These are phyloP conservation scores for Cladophialophora chaetospira DNA, from an alignment of 2,329 filamentous ascomycete species.

Conservation along the genomic window DNA sequence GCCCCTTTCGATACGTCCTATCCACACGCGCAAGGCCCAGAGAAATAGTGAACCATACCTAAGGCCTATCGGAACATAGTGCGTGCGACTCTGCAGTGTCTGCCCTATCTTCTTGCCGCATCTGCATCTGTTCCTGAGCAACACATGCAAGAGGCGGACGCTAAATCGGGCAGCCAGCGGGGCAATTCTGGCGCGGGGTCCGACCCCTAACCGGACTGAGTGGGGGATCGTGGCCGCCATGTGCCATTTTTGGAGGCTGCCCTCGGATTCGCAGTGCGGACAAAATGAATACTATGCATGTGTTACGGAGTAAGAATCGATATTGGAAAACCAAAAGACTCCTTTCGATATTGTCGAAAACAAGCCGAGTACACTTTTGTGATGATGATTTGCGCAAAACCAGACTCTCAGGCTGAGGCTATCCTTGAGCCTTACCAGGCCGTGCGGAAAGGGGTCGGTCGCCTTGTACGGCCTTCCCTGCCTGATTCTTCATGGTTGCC, in stretches of 20 bases:
- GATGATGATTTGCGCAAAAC: too few species aligned
- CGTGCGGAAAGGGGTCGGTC: too few species aligned
- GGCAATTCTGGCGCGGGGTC: slow-evolving; percentile 3
- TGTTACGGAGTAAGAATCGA: not conserved
- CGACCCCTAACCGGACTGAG: not conserved
- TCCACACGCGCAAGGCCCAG: not conserved
- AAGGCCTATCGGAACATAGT: slow-evolving; percentile 8
- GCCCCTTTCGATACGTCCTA: slow-evolving; percentile 6
- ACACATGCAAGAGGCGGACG: slow-evolving; percentile 18
- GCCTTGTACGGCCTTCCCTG: too few species aligned
- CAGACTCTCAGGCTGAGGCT: too few species aligned
- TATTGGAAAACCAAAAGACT: too few species aligned
- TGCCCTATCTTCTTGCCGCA: slow-evolving; percentile 2
- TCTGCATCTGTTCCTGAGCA: slow-evolving; percentile 18
- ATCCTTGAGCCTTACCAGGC: too few species aligned
- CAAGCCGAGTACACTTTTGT: too few species aligned
- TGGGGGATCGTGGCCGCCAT: not conserved
- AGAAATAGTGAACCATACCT: not conserved
- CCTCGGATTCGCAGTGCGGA: not conserved
- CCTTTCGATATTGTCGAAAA: too few species aligned
- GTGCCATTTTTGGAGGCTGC: slow-evolving; percentile 12
- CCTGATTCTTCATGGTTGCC: too few species aligned
- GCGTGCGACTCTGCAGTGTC: not conserved
- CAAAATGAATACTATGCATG: not conserved
- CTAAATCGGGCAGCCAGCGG: slow-evolving; percentile 15